Evolutionary conservation across 169 alveolate genomes (phyloP).

Genomic region (Condylostoma magnum): DNA sequence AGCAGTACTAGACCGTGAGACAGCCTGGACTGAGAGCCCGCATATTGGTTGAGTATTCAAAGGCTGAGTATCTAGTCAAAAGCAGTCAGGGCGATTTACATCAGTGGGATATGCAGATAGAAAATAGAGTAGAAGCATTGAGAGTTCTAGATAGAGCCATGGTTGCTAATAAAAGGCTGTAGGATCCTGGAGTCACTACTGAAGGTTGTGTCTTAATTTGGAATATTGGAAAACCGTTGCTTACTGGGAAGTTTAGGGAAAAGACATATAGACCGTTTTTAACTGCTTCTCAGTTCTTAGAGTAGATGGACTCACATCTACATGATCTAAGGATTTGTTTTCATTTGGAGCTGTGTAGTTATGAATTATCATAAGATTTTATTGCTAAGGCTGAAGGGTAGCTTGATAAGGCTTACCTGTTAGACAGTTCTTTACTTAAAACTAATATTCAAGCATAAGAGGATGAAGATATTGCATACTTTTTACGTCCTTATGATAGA

Average conservation of each 20-base stretch:
- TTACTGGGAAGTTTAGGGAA: constrained; percentile 66
- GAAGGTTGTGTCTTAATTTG: constrained; percentile 85
- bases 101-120: constrained; percentile 79
- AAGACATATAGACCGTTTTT: constrained; percentile 76
- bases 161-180: constrained; percentile 75
- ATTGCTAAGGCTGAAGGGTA: constrained; percentile 76
- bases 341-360: constrained; percentile 82
- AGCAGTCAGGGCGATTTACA: constrained; percentile 62
- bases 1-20: constrained; percentile 63
- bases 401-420: constrained; percentile 67
- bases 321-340: constrained; percentile 75
- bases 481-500: constrained; percentile 80
- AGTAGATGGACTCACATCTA: constrained; percentile 70
- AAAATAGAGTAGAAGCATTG: constrained; percentile 79
- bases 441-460: constrained; percentile 45
- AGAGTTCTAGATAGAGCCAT: constrained; percentile 79
- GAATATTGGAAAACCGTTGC: constrained; percentile 81
- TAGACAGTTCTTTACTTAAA: constrained; percentile 77
- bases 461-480: constrained; percentile 76
- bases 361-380: constrained; percentile 77
- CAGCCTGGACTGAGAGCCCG: constrained; percentile 67
- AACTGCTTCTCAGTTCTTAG: constrained; percentile 74
- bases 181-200: constrained; percentile 78
- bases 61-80: constrained; percentile 74
- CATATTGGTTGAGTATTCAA: constrained; percentile 74